Evolutionary conservation across 495 filamentous ascomycete genomes (phyloP).

Genomic region (Cenococcum geophilum): DNA sequence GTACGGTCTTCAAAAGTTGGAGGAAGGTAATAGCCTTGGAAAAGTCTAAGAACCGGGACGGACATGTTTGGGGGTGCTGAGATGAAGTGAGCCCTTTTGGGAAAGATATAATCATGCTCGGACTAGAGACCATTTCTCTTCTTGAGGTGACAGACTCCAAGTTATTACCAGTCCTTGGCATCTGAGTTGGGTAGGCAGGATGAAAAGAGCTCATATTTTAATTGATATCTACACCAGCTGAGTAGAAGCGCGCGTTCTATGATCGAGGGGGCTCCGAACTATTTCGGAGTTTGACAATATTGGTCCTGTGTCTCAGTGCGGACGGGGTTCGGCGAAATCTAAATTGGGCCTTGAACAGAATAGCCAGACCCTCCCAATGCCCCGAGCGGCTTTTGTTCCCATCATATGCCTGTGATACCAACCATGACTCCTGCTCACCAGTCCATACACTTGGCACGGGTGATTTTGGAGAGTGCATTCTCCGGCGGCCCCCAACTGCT

Average conservation of each 20-base stretch:
- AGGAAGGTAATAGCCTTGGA: conserved; percentile 10
- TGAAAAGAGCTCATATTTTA: neutral
- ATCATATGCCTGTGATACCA: neutral
- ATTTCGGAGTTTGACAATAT: too few species aligned
- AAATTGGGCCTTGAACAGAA: neutral
- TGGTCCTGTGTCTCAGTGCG: neutral
- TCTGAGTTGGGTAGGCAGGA: neutral
- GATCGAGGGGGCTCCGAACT: too few species aligned
- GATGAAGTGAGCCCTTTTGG: neutral
- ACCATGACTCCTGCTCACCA: neutral
- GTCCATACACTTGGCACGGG: neutral
- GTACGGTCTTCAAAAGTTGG: conserved; percentile 11
- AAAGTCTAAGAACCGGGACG: neutral
- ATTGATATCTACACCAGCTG: neutral
- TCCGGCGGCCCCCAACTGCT: neutral
- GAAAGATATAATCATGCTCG: neutral
- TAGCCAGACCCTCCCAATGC: neutral
- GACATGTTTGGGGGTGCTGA: neutral
- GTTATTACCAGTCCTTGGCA: neutral
- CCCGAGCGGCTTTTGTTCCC: neutral
- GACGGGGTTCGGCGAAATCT: neutral
- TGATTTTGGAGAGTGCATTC: neutral
- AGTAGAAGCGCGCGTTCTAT: neutral
- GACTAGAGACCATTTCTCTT: neutral
- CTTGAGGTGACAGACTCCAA: neutral